These are phyloP conservation scores for Pelagophyceae sp. DNA, from an alignment of 352 stramenopile genomes.

Conservation along the genomic window DNA sequence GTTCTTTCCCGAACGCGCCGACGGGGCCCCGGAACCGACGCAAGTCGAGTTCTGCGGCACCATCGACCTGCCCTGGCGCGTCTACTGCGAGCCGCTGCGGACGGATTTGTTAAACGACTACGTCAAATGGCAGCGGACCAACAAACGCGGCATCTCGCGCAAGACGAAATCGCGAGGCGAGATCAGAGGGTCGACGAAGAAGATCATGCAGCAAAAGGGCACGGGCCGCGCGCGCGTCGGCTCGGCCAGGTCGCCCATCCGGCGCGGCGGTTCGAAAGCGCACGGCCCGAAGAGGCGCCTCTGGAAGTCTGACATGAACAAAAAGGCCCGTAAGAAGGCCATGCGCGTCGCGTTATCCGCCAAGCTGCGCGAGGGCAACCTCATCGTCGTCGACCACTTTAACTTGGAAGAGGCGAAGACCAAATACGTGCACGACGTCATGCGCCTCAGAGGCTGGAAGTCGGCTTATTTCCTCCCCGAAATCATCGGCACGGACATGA, in stretches of 20 bases:
- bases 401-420: conserved; percentile 46
- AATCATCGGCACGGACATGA: conserved; percentile 45
- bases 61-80: background rate
- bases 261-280: conserved; percentile 64
- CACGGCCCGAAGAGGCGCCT: conserved; percentile 42
- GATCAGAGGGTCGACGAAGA: conserved; percentile 55
- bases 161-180: conserved; percentile 55
- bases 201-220: conserved; percentile 67
- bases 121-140: conserved; percentile 59
- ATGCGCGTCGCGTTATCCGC: conserved; percentile 54
- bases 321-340: conserved; percentile 52
- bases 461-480: conserved; percentile 36
- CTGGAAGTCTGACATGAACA: conserved; percentile 53
- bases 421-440: conserved; percentile 31
- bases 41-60: too few species aligned
- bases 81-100: conserved; percentile 45
- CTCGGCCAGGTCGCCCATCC: conserved; percentile 58
- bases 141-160: conserved; percentile 41
- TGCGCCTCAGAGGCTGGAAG: conserved; percentile 38
- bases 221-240: conserved; percentile 54
- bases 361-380: conserved; percentile 67
- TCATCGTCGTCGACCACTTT: conserved; percentile 60
- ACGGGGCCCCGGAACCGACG: too few species aligned
- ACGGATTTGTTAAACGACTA: conserved; percentile 57
- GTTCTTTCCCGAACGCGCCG: too few species aligned